phyloP scores from a whole-genome alignment of 2,329 filamentous ascomycete species.

The Trichoderma sp. region DNA sequence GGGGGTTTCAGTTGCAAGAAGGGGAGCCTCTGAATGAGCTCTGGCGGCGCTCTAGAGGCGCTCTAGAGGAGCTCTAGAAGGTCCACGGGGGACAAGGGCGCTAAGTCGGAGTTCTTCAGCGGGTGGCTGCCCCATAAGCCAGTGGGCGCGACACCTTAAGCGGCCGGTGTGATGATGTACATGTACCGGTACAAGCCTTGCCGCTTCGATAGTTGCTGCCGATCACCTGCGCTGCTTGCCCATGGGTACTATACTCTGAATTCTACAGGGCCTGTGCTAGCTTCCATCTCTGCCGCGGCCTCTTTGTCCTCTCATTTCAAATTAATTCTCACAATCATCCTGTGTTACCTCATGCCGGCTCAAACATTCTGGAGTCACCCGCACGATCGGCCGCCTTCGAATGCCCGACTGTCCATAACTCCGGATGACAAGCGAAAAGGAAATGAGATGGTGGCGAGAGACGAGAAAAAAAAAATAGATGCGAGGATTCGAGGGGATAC shows the following conservation, averaged over 20 bases:
- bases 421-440: not conserved
- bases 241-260: too few relatives aligned
- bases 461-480: not conserved
- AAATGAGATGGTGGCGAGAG: conserved; percentile 3
- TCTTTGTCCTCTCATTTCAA: not conserved
- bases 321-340: not conserved
- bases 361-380: not conserved
- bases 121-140: not conserved
- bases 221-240: not conserved
- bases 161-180: not conserved
- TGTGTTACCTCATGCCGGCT: not conserved
- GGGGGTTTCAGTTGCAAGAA: not conserved
- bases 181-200: not conserved
- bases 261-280: too few relatives aligned
- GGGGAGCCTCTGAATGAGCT: not conserved
- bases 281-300: not conserved
- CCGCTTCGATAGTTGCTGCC: not conserved
- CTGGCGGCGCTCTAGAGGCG: not conserved
- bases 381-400: not conserved
- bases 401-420: not conserved
- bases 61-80: not conserved
- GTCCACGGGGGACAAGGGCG: not conserved
- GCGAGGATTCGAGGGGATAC: not conserved
- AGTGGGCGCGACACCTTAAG: not conserved
- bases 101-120: not conserved